A percentile compares a stretch with the other conserved stretches of the same genome.
Evolutionary conservation across 495 filamentous ascomycete genomes (phyloP).

Genomic region (Astrothelium subdiscretum): DNA sequence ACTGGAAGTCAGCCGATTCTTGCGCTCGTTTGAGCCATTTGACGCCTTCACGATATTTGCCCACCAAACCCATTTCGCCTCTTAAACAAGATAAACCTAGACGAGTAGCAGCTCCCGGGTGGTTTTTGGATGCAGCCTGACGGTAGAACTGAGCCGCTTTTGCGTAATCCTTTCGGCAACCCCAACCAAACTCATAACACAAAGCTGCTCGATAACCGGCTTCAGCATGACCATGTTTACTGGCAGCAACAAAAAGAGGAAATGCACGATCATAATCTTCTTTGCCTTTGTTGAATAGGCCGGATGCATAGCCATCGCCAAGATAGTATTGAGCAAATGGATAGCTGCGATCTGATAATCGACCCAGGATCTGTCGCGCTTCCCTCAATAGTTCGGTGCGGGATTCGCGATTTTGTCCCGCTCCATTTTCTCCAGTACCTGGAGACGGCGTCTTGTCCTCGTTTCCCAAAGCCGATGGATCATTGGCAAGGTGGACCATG

Average conservation of each 20-base stretch:
- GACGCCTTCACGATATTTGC: slow-evolving; percentile 78
- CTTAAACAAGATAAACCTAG: slow-evolving; percentile 81
- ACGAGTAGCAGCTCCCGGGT: slow-evolving; percentile 88
- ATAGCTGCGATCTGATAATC: slow-evolving; percentile 73
- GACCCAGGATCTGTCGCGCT: slow-evolving; percentile 77
- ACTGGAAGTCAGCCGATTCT: slow-evolving; percentile 78
- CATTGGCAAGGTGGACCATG: slow-evolving; percentile 75
- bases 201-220: slow-evolving; percentile 86
- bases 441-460: slow-evolving; percentile 35
- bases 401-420: background rate
- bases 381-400: slow-evolving; percentile 67
- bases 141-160: slow-evolving; percentile 93
- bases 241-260: slow-evolving; percentile 79
- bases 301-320: slow-evolving; percentile 85
- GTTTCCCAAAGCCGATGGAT: slow-evolving; percentile 37
- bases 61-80: slow-evolving; percentile 66
- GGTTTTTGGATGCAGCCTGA: slow-evolving; percentile 79
- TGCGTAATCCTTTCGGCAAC: slow-evolving; percentile 70
- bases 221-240: slow-evolving; percentile 95
- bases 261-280: slow-evolving; percentile 86
- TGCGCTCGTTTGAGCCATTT: slow-evolving; percentile 94
- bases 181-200: slow-evolving; percentile 98
- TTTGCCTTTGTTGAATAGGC: slow-evolving; percentile 85
- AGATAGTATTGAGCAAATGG: slow-evolving; percentile 98
- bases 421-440: slow-evolving; percentile 4